A percentile compares a stretch with the other conserved stretches of the same genome.
phyloP scores from a whole-genome alignment of 2,329 filamentous ascomycete genomes.

The Cladosporium colombiae region DNA sequence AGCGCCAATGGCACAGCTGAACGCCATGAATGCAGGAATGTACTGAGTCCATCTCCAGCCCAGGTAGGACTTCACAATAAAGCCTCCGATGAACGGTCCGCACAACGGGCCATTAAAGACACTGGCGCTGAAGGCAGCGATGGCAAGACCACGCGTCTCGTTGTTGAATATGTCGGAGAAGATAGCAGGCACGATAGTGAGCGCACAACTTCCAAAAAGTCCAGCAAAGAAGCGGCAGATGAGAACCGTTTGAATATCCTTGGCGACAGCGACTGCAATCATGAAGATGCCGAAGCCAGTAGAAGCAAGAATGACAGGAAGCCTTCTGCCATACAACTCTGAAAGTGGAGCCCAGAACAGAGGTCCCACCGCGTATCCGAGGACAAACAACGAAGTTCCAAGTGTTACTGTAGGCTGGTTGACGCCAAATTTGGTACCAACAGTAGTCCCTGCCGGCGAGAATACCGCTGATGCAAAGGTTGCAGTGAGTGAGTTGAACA shows the following conservation, averaged over 20 bases:
- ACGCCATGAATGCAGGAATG: conserved; percentile 59
- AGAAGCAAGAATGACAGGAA: conserved; percentile 36
- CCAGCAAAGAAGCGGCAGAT: conserved; percentile 43
- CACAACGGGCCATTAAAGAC: conserved; percentile 38
- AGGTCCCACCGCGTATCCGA: conserved; percentile 41
- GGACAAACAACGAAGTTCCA: conserved; percentile 42
- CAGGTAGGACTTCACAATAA: conserved; percentile 36
- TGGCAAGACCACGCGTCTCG: conserved; percentile 33
- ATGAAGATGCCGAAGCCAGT: conserved; percentile 48
- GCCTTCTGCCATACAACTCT: conserved; percentile 41
- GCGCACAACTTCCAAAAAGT: conserved; percentile 41
- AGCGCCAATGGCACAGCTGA: conserved; percentile 49
- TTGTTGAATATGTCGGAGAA: conserved; percentile 43
- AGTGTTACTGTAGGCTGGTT: conserved; percentile 41
- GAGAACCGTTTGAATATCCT: conserved; percentile 42
- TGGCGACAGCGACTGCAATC: conserved; percentile 46
- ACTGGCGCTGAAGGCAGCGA: conserved; percentile 40
- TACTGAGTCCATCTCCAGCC: conserved; percentile 56
- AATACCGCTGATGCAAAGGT: conserved; percentile 59
- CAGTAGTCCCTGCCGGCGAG: conserved; percentile 44
- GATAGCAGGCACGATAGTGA: conserved; percentile 52
- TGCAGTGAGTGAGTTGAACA: conserved; percentile 68
- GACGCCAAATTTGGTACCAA: conserved; percentile 47
- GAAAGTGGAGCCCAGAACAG: conserved; percentile 54
- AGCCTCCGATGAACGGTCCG: conserved; percentile 38